These are phyloP conservation scores for Trichoderma reesei DNA, from an alignment of 495 filamentous ascomycete genomes.

Conservation along the genomic window DNA sequence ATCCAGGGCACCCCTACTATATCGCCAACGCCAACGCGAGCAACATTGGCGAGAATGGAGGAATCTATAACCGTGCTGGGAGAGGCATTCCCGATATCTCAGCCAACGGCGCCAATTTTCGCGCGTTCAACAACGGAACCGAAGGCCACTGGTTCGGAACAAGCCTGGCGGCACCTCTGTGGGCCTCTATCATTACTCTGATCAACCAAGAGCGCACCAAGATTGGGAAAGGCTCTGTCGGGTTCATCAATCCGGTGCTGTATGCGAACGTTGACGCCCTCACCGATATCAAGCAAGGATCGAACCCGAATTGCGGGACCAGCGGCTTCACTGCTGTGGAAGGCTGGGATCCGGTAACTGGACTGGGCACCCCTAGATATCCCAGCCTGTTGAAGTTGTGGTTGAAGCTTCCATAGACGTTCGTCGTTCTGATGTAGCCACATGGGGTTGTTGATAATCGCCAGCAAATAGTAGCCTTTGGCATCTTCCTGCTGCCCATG, in stretches of 20 bases:
- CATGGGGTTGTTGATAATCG: not conserved
- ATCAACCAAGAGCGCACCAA: slow-evolving; percentile 49
- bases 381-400: not conserved
- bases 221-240: slow-evolving; percentile 41
- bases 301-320: slow-evolving; percentile 37
- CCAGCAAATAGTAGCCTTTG: not conserved
- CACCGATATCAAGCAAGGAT: slow-evolving; percentile 39
- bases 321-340: slow-evolving; percentile 38
- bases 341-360: slow-evolving; percentile 44
- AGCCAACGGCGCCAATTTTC: slow-evolving; percentile 45
- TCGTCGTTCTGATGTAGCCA: not conserved
- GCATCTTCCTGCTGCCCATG: too few species aligned
- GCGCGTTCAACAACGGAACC: slow-evolving; percentile 31
- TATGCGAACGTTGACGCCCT: slow-evolving; percentile 23
- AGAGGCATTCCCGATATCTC: slow-evolving; percentile 52
- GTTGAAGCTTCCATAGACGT: not conserved
- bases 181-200: slow-evolving; percentile 19
- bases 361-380: slow-evolving; percentile 23
- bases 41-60: slow-evolving; percentile 26
- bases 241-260: slow-evolving; percentile 44
- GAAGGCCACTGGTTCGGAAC: slow-evolving; percentile 22
- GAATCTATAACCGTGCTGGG: slow-evolving; percentile 18
- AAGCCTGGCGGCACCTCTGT: slow-evolving; percentile 19
- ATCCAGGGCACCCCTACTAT: slow-evolving; percentile 17
- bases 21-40: slow-evolving; percentile 13